phyloP scores from a whole-genome alignment of 2,329 filamentous ascomycete species.

The Alternaria hordeiaustralica region DNA sequence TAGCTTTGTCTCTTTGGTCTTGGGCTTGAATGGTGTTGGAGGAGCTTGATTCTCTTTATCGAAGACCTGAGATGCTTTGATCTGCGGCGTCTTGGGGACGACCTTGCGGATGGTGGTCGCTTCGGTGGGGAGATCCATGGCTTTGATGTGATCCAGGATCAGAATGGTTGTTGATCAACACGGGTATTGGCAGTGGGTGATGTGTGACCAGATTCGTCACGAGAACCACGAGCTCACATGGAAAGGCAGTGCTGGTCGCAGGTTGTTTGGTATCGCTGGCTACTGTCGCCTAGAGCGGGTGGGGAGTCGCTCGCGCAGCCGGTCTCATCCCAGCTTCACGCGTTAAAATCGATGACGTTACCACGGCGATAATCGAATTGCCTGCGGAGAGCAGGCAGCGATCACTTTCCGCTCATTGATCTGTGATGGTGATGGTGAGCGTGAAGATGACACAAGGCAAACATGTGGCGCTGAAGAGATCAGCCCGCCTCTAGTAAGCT shows the following conservation, averaged over 20 bases:
- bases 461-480: neutral
- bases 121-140: neutral
- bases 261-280: neutral
- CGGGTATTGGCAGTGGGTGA: neutral
- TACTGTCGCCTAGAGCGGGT: neutral
- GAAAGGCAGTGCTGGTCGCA: neutral
- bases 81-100: conserved; percentile 2
- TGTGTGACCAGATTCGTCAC: neutral
- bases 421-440: neutral
- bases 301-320: neutral
- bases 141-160: neutral
- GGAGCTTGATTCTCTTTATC: neutral
- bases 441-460: neutral
- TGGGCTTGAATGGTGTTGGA: conserved; percentile 3
- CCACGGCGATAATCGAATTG: neutral
- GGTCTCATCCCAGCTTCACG: neutral
- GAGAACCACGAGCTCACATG: no score
- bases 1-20: neutral
- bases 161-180: neutral
- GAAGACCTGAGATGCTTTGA: neutral
- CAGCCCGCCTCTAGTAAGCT: neutral
- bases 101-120: neutral
- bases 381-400: neutral
- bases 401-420: neutral
- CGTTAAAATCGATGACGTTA: neutral